A percentile compares a stretch with the other conserved stretches of the same genome.
Evolutionary conservation across 306 rosid species (phyloP).

Genomic region (Malus fusca): DNA sequence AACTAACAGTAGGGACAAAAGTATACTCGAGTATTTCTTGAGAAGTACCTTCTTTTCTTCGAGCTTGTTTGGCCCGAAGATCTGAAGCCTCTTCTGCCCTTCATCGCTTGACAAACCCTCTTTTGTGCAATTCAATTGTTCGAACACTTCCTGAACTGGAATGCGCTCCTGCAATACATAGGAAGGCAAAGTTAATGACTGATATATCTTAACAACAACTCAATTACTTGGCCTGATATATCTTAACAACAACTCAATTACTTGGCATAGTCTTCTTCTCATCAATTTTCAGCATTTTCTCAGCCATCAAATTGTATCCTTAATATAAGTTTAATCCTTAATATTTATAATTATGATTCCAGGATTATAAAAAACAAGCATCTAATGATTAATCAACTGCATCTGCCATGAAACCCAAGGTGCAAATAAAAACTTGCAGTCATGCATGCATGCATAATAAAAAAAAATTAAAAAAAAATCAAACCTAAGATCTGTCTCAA

Average conservation of each 20-base stretch:
- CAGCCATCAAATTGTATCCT: not conserved
- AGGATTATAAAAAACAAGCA: not conserved
- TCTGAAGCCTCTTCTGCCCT: conserved; percentile 50
- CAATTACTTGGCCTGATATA: not conserved
- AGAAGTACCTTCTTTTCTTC: conserved; percentile 65
- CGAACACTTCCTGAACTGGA: conserved; percentile 75
- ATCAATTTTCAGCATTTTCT: not conserved
- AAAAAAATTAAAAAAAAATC: no score
- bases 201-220: not conserved
- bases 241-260: not conserved
- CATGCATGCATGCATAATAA: not conserved
- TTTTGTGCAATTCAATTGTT: conserved; percentile 61
- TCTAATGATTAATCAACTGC: not conserved
- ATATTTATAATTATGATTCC: not conserved
- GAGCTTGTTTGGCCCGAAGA: conserved; percentile 82
- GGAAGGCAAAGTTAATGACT: not conserved
- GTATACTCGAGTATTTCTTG: not conserved
- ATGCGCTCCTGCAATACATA: conserved; percentile 49
- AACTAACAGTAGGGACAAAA: not conserved
- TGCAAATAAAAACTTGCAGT: not conserved
- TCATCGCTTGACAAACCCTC: conserved; percentile 70
- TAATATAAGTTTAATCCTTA: not conserved
- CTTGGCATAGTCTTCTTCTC: not conserved
- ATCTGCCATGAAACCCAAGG: not conserved
- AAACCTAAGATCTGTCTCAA: not conserved